A percentile compares a stretch with the other conserved stretches of the same genome.
Conservation (phyloP, 2,329 filamentous ascomycete genomes). For the Ophiocordyceps robertsii region DNA sequence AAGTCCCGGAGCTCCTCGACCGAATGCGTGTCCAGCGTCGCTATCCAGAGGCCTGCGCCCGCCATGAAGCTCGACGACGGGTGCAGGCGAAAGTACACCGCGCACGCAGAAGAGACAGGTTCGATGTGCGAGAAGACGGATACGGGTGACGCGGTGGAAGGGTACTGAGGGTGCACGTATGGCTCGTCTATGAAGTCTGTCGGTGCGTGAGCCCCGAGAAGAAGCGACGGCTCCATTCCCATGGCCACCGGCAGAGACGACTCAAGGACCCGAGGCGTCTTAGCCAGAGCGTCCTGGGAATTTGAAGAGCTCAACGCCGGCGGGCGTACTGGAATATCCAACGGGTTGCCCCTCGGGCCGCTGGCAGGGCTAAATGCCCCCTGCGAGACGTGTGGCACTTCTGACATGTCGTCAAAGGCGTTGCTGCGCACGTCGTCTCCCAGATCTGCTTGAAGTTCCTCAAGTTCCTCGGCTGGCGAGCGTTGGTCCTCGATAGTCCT, state of each 20-base stretch:
- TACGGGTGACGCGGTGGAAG: constrained; percentile 9
- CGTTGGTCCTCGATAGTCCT: background rate
- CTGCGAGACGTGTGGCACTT: constrained; percentile 9
- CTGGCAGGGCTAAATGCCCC: constrained; percentile 10
- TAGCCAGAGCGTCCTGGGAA: constrained; percentile 7
- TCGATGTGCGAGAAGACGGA: constrained; percentile 11
- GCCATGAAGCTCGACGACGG: constrained; percentile 43
- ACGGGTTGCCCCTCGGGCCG: constrained; percentile 7
- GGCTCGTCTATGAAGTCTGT: constrained; percentile 20
- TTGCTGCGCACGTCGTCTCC: constrained; percentile 7
- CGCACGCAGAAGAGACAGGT: constrained; percentile 21
- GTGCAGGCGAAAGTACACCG: constrained; percentile 58
- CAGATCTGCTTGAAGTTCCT: constrained; percentile 6
- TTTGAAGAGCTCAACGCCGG: constrained; percentile 7
- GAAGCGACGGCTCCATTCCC: constrained; percentile 20
- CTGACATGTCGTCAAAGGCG: constrained; percentile 12
- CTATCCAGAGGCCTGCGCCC: constrained; percentile 48
- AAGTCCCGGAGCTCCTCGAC: constrained; percentile 50
- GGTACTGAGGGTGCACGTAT: constrained; percentile 16
- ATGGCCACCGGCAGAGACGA: constrained; percentile 11
- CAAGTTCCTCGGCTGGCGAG: constrained; percentile 1
- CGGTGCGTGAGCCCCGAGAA: constrained; percentile 24
- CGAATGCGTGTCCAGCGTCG: constrained; percentile 42
- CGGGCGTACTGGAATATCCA: constrained; percentile 10
- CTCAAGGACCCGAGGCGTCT: constrained; percentile 11